These are phyloP conservation scores for Candida maris DNA, from an alignment of 805 yeast genomes.

Conservation along the genomic window DNA sequence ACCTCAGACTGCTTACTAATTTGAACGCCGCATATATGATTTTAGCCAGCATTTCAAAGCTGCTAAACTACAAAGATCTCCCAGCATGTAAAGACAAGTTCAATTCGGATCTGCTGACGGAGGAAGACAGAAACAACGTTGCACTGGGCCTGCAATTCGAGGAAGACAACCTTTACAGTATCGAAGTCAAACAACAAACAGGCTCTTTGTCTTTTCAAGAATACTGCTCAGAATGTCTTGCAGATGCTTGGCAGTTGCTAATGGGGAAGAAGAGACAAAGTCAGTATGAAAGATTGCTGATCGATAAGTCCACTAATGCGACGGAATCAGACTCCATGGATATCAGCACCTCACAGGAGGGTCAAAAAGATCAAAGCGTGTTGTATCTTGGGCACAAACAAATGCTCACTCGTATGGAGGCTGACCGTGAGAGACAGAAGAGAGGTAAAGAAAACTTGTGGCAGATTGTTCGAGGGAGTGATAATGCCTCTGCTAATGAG, in stretches of 20 bases:
- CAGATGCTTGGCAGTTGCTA: slow-evolving; percentile 44
- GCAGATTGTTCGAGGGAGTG: slow-evolving; percentile 52
- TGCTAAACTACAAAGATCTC: slow-evolving; percentile 17
- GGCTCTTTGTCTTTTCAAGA: not conserved
- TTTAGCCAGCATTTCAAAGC: slow-evolving; percentile 24
- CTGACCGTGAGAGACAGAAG: slow-evolving; percentile 88
- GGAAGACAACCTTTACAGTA: slow-evolving; percentile 16
- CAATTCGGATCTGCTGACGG: slow-evolving; percentile 32
- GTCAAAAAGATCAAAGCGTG: slow-evolving; percentile 1
- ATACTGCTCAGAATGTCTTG: not conserved
- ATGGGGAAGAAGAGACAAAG: slow-evolving; percentile 46
- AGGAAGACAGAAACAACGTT: slow-evolving; percentile 34
- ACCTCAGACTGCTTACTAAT: slow-evolving; percentile 27
- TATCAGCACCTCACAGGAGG: not conserved
- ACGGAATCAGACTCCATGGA: not conserved
- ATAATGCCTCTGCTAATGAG: slow-evolving; percentile 27
- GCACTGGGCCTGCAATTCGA: slow-evolving; percentile 32
- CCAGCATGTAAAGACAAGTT: slow-evolving; percentile 27
- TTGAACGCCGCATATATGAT: slow-evolving; percentile 26
- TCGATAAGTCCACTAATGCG: slow-evolving; percentile 33
- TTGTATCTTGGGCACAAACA: slow-evolving; percentile 37
- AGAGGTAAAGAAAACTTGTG: slow-evolving; percentile 77
- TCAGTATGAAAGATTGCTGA: slow-evolving; percentile 45
- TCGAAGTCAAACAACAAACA: not conserved
- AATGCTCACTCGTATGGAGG: slow-evolving; percentile 78